These are phyloP conservation scores for Aspergillus vadensis DNA, from an alignment of 2,329 filamentous ascomycete genomes.

Conservation along the genomic window DNA sequence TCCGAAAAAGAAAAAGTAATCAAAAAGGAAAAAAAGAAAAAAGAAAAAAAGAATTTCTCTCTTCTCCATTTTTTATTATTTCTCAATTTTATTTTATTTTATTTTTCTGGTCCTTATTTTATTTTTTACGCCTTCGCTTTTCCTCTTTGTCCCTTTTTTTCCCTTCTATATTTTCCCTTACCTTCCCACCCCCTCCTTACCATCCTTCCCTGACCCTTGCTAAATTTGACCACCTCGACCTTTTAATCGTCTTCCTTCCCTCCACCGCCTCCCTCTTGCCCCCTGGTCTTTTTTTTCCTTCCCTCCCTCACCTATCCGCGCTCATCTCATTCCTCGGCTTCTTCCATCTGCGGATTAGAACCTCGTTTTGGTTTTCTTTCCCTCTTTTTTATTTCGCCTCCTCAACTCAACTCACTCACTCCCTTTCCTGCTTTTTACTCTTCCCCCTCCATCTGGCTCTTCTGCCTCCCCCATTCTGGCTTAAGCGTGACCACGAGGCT, in stretches of 20 bases:
- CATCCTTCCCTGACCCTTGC: slow-evolving; percentile 26
- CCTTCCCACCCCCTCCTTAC: slow-evolving; percentile 20
- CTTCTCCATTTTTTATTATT: slow-evolving; percentile 9
- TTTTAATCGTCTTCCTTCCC: slow-evolving; percentile 15
- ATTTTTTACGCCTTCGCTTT: slow-evolving; percentile 20
- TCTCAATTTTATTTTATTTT: slow-evolving; percentile 19
- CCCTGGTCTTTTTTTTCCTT: slow-evolving; percentile 17
- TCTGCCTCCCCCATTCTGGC: slow-evolving; percentile 16
- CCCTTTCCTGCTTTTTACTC: not conserved
- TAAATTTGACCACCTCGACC: slow-evolving; percentile 23
- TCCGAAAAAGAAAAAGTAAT: too few relatives aligned
- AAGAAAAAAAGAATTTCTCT: not conserved
- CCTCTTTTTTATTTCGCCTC: slow-evolving; percentile 8
- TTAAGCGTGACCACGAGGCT: slow-evolving; percentile 32
- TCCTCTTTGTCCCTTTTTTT: slow-evolving; percentile 13
- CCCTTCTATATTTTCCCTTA: slow-evolving; percentile 14
- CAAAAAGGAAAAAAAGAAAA: too few relatives aligned
- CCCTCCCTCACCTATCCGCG: slow-evolving; percentile 15
- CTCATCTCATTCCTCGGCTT: slow-evolving; percentile 17
- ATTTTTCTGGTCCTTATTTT: slow-evolving; percentile 16
- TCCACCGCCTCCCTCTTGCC: slow-evolving; percentile 20
- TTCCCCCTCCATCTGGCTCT: slow-evolving; percentile 5
- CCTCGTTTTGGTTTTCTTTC: slow-evolving; percentile 19
- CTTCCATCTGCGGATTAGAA: slow-evolving; percentile 21
- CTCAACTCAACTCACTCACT: not conserved